These are phyloP conservation scores for Cryptococcus amylolentus DNA, from an alignment of 1,284 basidiomycete genomes.

Conservation along the genomic window DNA sequence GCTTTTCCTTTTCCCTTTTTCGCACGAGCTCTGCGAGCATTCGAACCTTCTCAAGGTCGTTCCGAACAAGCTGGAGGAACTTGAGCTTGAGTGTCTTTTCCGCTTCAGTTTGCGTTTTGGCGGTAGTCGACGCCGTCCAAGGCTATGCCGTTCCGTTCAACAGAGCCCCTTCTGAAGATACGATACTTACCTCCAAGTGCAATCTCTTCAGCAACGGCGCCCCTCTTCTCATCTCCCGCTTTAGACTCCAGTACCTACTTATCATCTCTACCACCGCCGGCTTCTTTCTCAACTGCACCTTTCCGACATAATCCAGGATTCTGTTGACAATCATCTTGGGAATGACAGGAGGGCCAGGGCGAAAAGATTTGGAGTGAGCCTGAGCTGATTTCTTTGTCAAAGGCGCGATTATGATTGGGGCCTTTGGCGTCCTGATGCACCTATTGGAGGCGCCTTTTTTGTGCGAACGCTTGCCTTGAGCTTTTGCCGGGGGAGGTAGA, in stretches of 20 bases:
- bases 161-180: neutral
- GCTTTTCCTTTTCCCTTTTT: conserved; percentile 81
- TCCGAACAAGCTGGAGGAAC: conserved; percentile 67
- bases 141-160: conserved; percentile 53
- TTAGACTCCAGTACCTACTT: conserved; percentile 95
- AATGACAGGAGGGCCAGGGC: conserved; percentile 55
- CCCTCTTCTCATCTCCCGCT: conserved; percentile 85
- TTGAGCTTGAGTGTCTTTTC: conserved; percentile 83
- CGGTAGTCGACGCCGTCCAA: conserved; percentile 78
- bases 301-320: conserved; percentile 72
- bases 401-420: conserved; percentile 3
- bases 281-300: conserved; percentile 72
- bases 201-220: conserved; percentile 90
- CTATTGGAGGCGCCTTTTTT: neutral
- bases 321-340: conserved; percentile 59
- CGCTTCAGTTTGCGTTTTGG: conserved; percentile 69
- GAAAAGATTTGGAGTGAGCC: conserved; percentile 56
- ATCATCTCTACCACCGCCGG: conserved; percentile 70
- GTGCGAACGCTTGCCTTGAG: too few species aligned
- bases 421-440: neutral
- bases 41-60: conserved; percentile 73
- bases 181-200: conserved; percentile 68
- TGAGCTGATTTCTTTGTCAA: conserved; percentile 53
- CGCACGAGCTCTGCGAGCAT: conserved; percentile 68
- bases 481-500: too few species aligned